These are phyloP conservation scores for Leccinum sublutescens DNA, from an alignment of 768 basidiomycete genomes.

Conservation along the genomic window DNA sequence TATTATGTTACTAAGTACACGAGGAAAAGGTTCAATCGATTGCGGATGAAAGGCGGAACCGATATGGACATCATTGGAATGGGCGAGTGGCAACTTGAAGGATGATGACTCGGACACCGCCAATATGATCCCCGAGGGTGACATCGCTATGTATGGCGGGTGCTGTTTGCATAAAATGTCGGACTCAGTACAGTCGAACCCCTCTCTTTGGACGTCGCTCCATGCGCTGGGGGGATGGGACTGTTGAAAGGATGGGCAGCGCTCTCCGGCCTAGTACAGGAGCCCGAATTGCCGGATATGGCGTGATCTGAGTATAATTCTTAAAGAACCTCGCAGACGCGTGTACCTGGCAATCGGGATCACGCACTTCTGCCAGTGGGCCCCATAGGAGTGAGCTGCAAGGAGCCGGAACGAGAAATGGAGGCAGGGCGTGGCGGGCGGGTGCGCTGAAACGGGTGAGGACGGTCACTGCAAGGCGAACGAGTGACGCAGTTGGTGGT, in stretches of 20 bases:
- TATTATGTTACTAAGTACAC: not conserved
- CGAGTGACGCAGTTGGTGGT: not conserved
- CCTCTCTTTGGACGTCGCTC: not conserved
- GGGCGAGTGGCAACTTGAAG: not conserved
- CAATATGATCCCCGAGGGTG: not conserved
- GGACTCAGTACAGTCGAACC: not conserved
- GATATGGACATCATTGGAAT: not conserved
- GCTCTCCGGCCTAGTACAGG: not conserved
- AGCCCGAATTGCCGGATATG: not conserved
- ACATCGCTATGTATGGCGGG: not conserved
- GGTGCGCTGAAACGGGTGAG: not conserved
- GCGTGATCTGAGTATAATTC: no score
- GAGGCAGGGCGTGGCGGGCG: not conserved
- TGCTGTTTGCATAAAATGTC: not conserved
- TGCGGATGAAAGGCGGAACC: not conserved
- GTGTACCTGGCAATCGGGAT: not conserved
- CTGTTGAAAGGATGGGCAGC: not conserved
- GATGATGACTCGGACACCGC: not conserved
- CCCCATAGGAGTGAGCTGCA: not conserved
- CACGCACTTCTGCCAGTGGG: no score
- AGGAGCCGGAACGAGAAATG: not conserved
- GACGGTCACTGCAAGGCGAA: not conserved
- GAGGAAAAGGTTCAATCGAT: not conserved
- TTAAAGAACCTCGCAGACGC: not conserved
- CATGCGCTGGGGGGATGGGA: not conserved